A percentile compares a stretch with the other conserved stretches of the same genome.
Conservation (phyloP, 805 yeast species). For the Barnettozyma botsteinii region DNA sequence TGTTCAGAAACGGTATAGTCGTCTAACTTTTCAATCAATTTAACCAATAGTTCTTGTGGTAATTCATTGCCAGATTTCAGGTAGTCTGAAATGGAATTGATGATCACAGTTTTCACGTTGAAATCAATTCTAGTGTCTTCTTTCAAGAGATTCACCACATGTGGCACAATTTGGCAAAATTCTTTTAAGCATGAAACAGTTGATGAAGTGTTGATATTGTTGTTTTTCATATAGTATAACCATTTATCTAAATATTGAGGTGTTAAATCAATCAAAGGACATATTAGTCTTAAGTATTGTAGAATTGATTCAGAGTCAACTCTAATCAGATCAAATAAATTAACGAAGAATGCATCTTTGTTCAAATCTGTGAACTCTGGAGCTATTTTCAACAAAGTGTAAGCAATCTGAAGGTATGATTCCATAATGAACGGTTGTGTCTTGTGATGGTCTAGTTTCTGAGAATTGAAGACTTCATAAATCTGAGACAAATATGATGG, state of each 20-base stretch:
- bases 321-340: slow-evolving; percentile 21
- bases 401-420: slow-evolving; percentile 24
- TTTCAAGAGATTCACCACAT: slow-evolving; percentile 11
- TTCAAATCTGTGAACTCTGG: background rate
- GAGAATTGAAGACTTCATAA: slow-evolving; percentile 3
- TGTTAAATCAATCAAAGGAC: slow-evolving; percentile 11
- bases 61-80: background rate
- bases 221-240: slow-evolving; percentile 33
- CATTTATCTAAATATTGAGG: slow-evolving; percentile 25
- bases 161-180: slow-evolving; percentile 7
- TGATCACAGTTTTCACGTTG: slow-evolving; percentile 11
- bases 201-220: slow-evolving; percentile 33
- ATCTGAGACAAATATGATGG: background rate
- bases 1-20: slow-evolving; percentile 76
- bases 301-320: slow-evolving; percentile 13
- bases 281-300: slow-evolving; percentile 6
- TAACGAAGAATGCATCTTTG: slow-evolving; percentile 7
- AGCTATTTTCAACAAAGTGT: slow-evolving; percentile 6
- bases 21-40: slow-evolving; percentile 40
- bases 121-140: slow-evolving; percentile 23
- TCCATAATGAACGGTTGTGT: slow-evolving; percentile 19
- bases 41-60: background rate
- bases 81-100: slow-evolving; percentile 16
- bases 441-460: slow-evolving; percentile 21
- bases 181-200: slow-evolving; percentile 28